Evolutionary conservation across 768 basidiomycete species (phyloP), one percentile per base, ranked within the genome.

Genomic region (Boletus rubroflammeus): DNA sequence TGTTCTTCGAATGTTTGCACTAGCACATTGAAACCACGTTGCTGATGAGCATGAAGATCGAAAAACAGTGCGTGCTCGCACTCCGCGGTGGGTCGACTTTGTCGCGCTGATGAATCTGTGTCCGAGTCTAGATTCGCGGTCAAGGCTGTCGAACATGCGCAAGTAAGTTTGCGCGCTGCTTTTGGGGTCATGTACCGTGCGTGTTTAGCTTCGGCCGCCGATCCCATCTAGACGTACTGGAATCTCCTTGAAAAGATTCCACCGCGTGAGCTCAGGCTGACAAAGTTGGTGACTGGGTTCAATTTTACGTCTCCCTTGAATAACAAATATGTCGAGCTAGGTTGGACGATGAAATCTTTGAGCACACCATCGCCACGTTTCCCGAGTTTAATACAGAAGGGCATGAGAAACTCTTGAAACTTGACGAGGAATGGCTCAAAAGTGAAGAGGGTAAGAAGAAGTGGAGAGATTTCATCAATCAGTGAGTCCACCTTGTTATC

Each of bases 381-480:
- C 95, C 97, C 19, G 93, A 98, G 70, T 79, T 86, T 50, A 72
- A 73, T 28, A 76, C 76, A 53, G 62, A 73, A 19, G 76, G 75
- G 1, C 69, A 86, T 51, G 74, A 73, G 40, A 73, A 75, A 34
- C 71, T 88, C 17, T 60, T 66, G 44, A 72, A 81, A 62, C 74
- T 98, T 6, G 86, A 96, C 68, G 97, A 99, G 71, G 88, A 94
- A 2, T 84, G 84, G 81, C 86, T 98, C 84, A 99, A 99, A 80
- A 90, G 84, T 56, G 71, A 78, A 1, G 80, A 82, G 9, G 93
- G 90, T 47, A 99, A 99, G 78, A 85, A 86, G 68, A 77, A 81
- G 55, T 99, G 97, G 97, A 78, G 96, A 46, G 81, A 80, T 7
- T 98, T 96, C 69, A 92, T 96, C 69, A 80, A 80, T 56, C 68